phyloP scores from a whole-genome alignment of 345 rosid species.

The Rubroshorea leprosula region DNA sequence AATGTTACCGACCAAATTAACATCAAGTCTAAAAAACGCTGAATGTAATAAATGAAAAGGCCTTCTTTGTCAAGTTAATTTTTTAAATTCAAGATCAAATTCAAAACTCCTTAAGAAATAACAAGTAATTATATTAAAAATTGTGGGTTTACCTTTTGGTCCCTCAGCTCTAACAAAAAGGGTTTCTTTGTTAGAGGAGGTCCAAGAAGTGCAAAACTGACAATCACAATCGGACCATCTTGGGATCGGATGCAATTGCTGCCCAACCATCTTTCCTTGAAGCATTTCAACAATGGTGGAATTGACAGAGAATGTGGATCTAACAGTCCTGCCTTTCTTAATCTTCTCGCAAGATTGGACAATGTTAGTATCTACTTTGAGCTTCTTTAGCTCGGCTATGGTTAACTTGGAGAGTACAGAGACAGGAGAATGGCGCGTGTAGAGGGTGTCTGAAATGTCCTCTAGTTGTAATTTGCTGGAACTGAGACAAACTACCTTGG shows the following conservation, averaged over 20 bases:
- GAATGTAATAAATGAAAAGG: too few relatives aligned
- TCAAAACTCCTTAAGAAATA: too few relatives aligned
- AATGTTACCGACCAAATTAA: background rate
- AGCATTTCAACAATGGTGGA: conserved; percentile 73
- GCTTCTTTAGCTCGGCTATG: conserved; percentile 42
- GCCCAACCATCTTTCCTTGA: conserved; percentile 49
- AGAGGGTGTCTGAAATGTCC: conserved; percentile 92
- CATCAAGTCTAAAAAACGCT: too few relatives aligned
- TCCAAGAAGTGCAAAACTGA: conserved; percentile 67
- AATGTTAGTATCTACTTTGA: conserved; percentile 27
- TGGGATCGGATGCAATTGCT: conserved; percentile 42
- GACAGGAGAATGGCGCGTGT: conserved; percentile 52
- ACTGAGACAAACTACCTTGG: conserved; percentile 60
- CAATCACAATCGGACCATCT: conserved; percentile 98
- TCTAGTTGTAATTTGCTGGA: conserved; percentile 74
- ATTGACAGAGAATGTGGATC: conserved; percentile 44
- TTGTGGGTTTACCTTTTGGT: conserved; percentile 36
- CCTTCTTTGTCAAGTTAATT: too few relatives aligned
- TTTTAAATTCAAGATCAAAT: too few relatives aligned
- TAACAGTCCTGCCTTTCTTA: conserved; percentile 29
- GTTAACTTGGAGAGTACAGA: conserved; percentile 35
- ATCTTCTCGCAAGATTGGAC: conserved; percentile 27
- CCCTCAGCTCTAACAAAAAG: conserved; percentile 76
- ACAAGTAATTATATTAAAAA: too few relatives aligned
- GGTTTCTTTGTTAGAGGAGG: conserved; percentile 40